Evolutionary conservation across 1,139 yeast species (phyloP).

Genomic region (Pichia inconspicua): DNA sequence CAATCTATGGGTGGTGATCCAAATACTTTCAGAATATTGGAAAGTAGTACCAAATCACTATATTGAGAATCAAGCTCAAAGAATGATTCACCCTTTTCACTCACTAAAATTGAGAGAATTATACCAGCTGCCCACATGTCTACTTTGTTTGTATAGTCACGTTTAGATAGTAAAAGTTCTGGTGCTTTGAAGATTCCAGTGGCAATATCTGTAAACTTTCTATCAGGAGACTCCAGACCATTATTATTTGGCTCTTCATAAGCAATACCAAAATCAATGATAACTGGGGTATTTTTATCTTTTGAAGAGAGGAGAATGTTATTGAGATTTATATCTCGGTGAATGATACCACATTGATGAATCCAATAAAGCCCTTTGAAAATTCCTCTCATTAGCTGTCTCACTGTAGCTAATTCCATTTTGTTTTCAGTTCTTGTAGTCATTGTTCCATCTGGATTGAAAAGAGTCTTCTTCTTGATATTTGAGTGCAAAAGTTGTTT

Average conservation of each 20-base stretch:
- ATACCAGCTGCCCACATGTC: conserved; percentile 85
- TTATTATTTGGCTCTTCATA: conserved; percentile 32
- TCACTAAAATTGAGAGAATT: conserved; percentile 52
- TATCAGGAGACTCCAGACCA: conserved; percentile 38
- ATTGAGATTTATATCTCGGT: conserved; percentile 80
- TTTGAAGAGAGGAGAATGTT: conserved; percentile 47
- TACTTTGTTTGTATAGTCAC: conserved; percentile 50
- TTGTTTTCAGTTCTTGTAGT: conserved; percentile 21
- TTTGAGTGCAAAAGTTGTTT: conserved; percentile 28
- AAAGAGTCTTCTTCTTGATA: conserved; percentile 27
- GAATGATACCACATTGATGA: conserved; percentile 61
- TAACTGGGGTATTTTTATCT: conserved; percentile 27
- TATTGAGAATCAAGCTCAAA: conserved; percentile 33
- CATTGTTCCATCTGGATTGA: conserved; percentile 15
- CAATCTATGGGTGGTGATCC: conserved; percentile 62
- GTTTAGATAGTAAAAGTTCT: conserved; percentile 67
- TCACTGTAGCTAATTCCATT: conserved; percentile 23
- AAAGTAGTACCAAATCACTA: conserved; percentile 60
- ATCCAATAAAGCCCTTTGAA: conserved; percentile 43
- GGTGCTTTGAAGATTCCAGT: conserved; percentile 81
- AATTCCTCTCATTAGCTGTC: conserved; percentile 35
- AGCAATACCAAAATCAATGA: conserved; percentile 80
- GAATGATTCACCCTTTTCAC: conserved; percentile 37
- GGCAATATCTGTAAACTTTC: conserved; percentile 63
- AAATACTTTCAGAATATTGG: conserved; percentile 51